Base-by-base conservation (phyloP, 2,329 filamentous ascomycete species). In the Gnomoniopsis smithogilvyi region DNA sequence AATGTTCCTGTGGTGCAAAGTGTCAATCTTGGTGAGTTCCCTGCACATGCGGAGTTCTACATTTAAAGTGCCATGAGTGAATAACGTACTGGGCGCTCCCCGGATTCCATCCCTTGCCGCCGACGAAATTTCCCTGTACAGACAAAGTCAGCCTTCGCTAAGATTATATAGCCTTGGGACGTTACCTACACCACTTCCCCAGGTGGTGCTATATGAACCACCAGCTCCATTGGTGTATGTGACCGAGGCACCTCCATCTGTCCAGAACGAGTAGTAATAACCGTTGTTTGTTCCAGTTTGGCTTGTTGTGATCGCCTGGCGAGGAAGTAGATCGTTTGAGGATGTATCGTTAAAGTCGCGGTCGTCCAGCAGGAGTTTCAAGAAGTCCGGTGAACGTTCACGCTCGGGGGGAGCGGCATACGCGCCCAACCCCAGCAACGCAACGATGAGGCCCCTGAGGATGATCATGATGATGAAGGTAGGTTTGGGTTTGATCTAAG, bases 211-310 rank as follows among this genome's bases (percentile, higher is more conserved):
- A 74, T 83, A 84, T 61, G 70, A 68, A 24, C 83, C 82, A 21
- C 70, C 78, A 4, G 70, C 68, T 21, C 76, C 78, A 70, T 85
- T 86, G 67, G 77, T 82, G 73, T 86, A 86, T 43, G 73, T 79
- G 8, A 81, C 79, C 46, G 72, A 67, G 41, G 73, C 76, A n/a
- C 70, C 73, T 33, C 79, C 78, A 60, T 86, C 82, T 57, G 78
- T 83, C 81, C 81, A 87, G 74, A 78, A 85, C 10, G 80, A 83
- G 71, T 82, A 86, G 74, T 80, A 86, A 73, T 77, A 86, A 56
- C 82, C 82, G 65, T 83, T 79, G 72, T 80, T 73, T 7, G 74
- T 80, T 51, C 82, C 83, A 3, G 78, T 80, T 12, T 72, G 69
- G 62, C 75, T 80, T 56, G 74, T 68, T 30, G 80, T 81, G 1